phyloP scores from a whole-genome alignment of 345 rosid genomes.

The Noccaea caerulescens region DNA sequence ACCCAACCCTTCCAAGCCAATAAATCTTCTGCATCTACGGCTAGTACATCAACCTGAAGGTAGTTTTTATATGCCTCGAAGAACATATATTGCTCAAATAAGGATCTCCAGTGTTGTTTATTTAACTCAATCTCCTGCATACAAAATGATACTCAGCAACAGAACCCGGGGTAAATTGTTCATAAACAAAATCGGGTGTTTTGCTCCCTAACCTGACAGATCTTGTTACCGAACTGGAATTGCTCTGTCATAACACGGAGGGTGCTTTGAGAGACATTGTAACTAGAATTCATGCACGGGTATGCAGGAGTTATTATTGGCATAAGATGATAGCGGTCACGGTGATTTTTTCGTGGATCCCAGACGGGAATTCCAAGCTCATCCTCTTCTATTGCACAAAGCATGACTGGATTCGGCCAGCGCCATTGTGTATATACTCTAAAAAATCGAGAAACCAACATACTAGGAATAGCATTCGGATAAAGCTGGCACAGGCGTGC shows the following conservation, averaged over 20 bases:
- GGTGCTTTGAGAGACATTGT: constrained; percentile 72
- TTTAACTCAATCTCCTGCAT: constrained; percentile 64
- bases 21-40: constrained; percentile 60
- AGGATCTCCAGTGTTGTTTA: constrained; percentile 59
- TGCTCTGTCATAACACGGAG: constrained; percentile 70
- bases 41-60: constrained; percentile 65
- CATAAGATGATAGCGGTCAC: constrained; percentile 69
- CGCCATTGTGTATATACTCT: constrained; percentile 71
- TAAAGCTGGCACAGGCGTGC: constrained; percentile 74
- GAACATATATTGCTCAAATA: constrained; percentile 63
- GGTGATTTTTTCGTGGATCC: constrained; percentile 70
- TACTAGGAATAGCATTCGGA: constrained; percentile 74
- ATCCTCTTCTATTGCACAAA: constrained; percentile 65
- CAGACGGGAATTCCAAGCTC: constrained; percentile 65
- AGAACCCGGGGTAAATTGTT: background rate
- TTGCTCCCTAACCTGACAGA: constrained; percentile 53
- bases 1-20: constrained; percentile 79
- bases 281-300: constrained; percentile 81
- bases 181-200: background rate
- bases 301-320: constrained; percentile 85
- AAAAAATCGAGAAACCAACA: constrained; percentile 68
- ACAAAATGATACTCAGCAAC: background rate
- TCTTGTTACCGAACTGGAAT: constrained; percentile 61
- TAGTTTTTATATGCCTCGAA: constrained; percentile 72
- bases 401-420: constrained; percentile 85